Evolutionary conservation across 1,284 basidiomycete species (phyloP), one percentile per base, ranked within the genome.

Genomic region (Puccinia sorghi): DNA sequence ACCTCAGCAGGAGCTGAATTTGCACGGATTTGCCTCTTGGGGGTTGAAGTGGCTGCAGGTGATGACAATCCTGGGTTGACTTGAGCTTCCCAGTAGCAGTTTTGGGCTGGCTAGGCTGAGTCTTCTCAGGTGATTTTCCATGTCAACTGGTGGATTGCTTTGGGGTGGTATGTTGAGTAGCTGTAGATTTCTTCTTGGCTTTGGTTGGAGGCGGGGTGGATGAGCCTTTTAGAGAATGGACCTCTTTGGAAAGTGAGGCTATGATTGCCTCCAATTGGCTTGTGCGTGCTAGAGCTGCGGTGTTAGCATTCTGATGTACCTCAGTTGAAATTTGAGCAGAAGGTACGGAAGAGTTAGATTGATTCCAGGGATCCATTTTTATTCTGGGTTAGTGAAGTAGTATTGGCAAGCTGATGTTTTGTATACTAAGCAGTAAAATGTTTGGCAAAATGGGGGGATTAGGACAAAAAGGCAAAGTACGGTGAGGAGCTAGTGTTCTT

Each of bases 1-100:
- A 64, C 6, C 22, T 69, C 66, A 46, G 66, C 37, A 39, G 66
- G 66, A 20, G 66, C 66, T 20, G 66, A 69, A 11, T 37, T 25
- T 46, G 37, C 66, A 7, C 39, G 37, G 5, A n/a, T 20, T 20
- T 5, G 5, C 17, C 41, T 15, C 32, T 64, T 64, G 61, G 61
- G 17, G 20, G 61, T 64, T 64, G n/a, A 32, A 64, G 8, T 4
- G 8, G 25, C 7, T 6, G 41, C 66, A 20, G 37, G 41, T 4
- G 37, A 6, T 43, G 17, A 6, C 5, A 22, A 46, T 15, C 37
- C 37, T 25, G 27, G 20, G 9, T 43, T 22, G 66, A 43, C 9
- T 15, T n/a, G 32, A 8, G 27, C 5, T 8, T 20, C 5, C n/a
- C 12, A n/a, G 17, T 32, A n/a, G n/a, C n/a, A n/a, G 7, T 64